phyloP scores from a whole-genome alignment of 1,284 basidiomycete species.

The Sphaerobolus stellatus region DNA sequence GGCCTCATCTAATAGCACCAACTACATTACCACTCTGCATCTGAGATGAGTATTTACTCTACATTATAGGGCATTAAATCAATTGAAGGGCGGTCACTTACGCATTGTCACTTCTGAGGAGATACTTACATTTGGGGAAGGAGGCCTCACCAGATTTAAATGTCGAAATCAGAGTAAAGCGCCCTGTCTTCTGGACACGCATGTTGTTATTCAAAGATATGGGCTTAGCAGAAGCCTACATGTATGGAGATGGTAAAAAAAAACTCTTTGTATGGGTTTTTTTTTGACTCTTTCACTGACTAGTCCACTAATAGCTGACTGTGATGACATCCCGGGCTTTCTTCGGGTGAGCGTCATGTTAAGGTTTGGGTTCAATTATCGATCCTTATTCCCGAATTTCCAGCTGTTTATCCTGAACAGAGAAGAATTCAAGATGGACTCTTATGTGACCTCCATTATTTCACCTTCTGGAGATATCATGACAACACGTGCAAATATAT shows the following conservation, averaged over 20 bases:
- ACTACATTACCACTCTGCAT: too few relatives aligned
- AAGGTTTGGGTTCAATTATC: background rate
- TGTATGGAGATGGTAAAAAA: constrained; percentile 70
- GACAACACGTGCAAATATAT: constrained; percentile 69
- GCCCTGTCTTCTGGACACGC: background rate
- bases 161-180: background rate
- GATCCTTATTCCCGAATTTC: background rate
- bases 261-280: constrained; percentile 64
- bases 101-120: too few relatives aligned
- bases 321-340: background rate
- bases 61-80: too few relatives aligned
- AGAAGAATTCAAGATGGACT: background rate
- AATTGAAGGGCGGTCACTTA: too few relatives aligned
- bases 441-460: constrained; percentile 31
- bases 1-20: too few relatives aligned
- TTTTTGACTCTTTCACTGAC: constrained; percentile 6
- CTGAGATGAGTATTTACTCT: too few relatives aligned
- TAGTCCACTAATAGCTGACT: background rate
- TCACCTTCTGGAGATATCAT: constrained; percentile 51
- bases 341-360: background rate
- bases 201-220: constrained; percentile 42
- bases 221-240: constrained; percentile 73
- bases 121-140: too few relatives aligned
- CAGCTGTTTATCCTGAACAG: background rate
- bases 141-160: background rate